These are phyloP conservation scores for Amanita rubescens DNA, from an alignment of 768 basidiomycete genomes.

Conservation along the genomic window DNA sequence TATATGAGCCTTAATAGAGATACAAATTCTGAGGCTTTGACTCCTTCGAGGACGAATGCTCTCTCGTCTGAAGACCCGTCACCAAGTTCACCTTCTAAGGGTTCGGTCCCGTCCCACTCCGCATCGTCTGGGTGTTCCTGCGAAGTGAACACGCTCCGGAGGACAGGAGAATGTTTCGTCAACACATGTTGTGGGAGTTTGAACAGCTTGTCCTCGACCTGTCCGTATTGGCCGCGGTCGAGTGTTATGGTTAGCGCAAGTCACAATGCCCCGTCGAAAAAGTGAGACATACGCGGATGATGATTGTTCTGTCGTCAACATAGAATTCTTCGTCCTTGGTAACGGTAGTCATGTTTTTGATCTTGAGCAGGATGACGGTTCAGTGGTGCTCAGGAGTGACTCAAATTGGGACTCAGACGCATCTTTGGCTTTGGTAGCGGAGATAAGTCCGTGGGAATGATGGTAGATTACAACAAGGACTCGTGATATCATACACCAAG, in stretches of 20 bases:
- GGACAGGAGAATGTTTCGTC: background rate
- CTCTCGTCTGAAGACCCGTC: slow-evolving; percentile 5
- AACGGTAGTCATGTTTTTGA: background rate
- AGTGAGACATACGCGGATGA: background rate
- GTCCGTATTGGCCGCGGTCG: too few relatives aligned
- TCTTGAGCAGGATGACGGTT: too few relatives aligned
- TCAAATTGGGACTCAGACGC: too few relatives aligned
- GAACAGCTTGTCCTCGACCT: slow-evolving; percentile 7
- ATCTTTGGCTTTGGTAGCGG: too few relatives aligned
- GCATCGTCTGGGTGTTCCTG: background rate
- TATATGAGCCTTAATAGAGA: slow-evolving; percentile 14
- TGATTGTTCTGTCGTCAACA: background rate
- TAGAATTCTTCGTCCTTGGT: background rate
- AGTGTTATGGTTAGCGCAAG: too few relatives aligned
- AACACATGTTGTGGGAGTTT: slow-evolving; percentile 2
- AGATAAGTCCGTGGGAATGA: too few relatives aligned
- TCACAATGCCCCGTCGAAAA: background rate
- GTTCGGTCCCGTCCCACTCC: too few relatives aligned
- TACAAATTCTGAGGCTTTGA: slow-evolving; percentile 2
- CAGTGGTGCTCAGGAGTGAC: slow-evolving; percentile 1
- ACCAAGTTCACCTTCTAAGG: too few relatives aligned
- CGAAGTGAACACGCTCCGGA: background rate
- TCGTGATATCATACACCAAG: too few relatives aligned
- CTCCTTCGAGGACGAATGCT: background rate
- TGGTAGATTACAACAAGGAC: too few relatives aligned